Base-by-base conservation (phyloP, 176 grass and related monocot species). In the Cymbopogon citratus region DNA sequence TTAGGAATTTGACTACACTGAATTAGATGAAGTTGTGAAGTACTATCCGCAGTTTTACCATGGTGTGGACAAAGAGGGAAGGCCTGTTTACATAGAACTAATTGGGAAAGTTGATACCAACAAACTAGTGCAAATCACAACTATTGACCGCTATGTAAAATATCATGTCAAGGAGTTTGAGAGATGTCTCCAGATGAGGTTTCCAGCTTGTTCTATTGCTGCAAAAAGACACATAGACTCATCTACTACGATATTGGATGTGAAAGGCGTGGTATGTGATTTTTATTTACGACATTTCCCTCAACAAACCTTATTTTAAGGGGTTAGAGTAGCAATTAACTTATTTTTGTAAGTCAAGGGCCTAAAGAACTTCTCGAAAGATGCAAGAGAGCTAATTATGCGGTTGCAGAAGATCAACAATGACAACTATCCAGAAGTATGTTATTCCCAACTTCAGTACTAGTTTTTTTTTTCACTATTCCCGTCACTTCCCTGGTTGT, bases 41-140 rank as follows among this genome's bases (percentile, higher is more conserved):
- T 93, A 93, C 81, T 99, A 93, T 69, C 96, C 96, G 74, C 96
- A 99, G 82, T 92, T 94, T 90, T 99, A 95, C 61, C 96, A 99
- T 90, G 96, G 96, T 29, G 82, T 95, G 45, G 96, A 99, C 80
- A 99, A 95, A 83, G 96, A 93, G 68, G 96, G 96, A 19, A 94
- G 92, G 43, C 96, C 92, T 76, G 76, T 99, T 67, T 99, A 99
- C 44, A 80, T 95, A 79, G 96, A 99, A 82, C 80, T 92, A 79
- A 43, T 95, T 84, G 96, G 96, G 45, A 95, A 90, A 90, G 84
- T 95, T 51, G 87, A 99, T 79, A 73, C 92, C 76, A 83, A 80
- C 69, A 99, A 93, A 88, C 82, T 99, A 76, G 79, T 95, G 67
- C 85, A 99, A 91, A 91, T 95, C 74, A 99, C 96, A 80, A 88